Percentiles rank a stretch among this genome's conserved stretches.
Evolutionary conservation across 345 rosid genomes (phyloP).

Genomic region (Acer saccharum): DNA sequence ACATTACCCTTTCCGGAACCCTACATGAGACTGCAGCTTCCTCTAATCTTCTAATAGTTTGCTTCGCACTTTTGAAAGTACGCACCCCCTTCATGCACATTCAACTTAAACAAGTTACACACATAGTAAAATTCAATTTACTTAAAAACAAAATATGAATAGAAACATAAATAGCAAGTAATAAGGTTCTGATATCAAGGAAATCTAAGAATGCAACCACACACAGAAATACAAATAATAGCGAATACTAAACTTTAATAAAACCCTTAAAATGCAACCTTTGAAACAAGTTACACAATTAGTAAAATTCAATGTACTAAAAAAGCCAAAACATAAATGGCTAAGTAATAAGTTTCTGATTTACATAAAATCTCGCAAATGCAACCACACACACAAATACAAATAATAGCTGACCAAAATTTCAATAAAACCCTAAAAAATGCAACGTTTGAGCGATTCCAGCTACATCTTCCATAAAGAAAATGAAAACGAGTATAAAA

Average conservation of each 20-base stretch:
- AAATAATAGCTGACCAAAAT: not conserved
- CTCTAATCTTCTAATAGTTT: constrained; percentile 80
- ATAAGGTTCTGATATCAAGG: not conserved
- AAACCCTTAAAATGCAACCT: not conserved
- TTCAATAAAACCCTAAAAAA: not conserved
- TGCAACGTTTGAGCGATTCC: not conserved
- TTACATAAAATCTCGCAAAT: not conserved
- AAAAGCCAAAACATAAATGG: not conserved
- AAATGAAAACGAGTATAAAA: not conserved
- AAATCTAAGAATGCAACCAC: not conserved
- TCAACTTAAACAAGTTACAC: constrained; percentile 19
- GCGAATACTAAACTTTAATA: not conserved
- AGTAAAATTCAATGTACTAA: not conserved
- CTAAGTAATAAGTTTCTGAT: not conserved
- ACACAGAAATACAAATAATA: not conserved
- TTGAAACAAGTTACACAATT: constrained; percentile 18
- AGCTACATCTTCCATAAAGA: not conserved
- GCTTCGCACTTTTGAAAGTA: constrained; percentile 61
- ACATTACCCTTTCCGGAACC: constrained; percentile 73
- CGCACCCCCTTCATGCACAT: constrained; percentile 53
- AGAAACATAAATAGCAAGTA: not conserved
- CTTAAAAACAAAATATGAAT: not conserved
- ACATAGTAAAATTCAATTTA: not conserved
- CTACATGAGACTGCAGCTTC: constrained; percentile 79
- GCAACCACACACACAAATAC: not conserved